These are phyloP conservation scores for Umbelopsis sp. DNA, from an alignment of 192 early-diverging fungal genomes.

Conservation along the genomic window DNA sequence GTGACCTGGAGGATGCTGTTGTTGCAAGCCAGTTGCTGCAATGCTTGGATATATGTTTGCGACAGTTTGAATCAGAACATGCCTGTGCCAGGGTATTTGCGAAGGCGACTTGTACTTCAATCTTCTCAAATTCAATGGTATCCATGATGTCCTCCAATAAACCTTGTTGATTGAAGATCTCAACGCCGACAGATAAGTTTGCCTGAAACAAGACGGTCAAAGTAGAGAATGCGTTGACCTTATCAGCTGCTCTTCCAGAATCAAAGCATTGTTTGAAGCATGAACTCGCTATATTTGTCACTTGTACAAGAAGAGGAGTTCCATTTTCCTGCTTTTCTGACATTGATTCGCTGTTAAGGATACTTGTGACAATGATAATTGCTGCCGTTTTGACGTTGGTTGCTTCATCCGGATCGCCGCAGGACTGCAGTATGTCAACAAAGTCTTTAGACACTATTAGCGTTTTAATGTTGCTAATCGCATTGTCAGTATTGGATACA, in stretches of 20 bases:
- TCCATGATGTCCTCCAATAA: constrained; percentile 80
- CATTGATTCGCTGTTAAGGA: constrained; percentile 20
- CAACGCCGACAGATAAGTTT: constrained; percentile 52
- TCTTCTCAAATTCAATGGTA: constrained; percentile 73
- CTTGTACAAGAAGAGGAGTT: not conserved
- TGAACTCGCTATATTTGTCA: constrained; percentile 30
- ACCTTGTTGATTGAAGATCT: constrained; percentile 61
- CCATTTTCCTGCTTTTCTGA: not conserved
- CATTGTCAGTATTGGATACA: constrained; percentile 7
- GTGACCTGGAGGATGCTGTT: constrained; percentile 30
- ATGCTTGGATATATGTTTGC: constrained; percentile 56
- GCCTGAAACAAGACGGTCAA: constrained; percentile 72
- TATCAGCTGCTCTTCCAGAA: constrained; percentile 38
- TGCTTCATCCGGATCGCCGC: constrained; percentile 25
- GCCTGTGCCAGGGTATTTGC: constrained; percentile 58
- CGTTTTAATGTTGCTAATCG: constrained; percentile 5
- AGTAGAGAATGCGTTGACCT: constrained; percentile 42
- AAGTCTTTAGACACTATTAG: constrained; percentile 30
- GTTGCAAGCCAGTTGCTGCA: constrained; percentile 55
- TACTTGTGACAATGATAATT: constrained; percentile 28
- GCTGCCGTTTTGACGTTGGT: constrained; percentile 22
- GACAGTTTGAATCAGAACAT: constrained; percentile 60
- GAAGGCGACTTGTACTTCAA: constrained; percentile 65
- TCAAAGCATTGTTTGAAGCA: constrained; percentile 37
- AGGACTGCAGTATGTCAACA: constrained; percentile 21